Conservation (phyloP, 345 rosid genomes). For the Dovyalis caffra region DNA sequence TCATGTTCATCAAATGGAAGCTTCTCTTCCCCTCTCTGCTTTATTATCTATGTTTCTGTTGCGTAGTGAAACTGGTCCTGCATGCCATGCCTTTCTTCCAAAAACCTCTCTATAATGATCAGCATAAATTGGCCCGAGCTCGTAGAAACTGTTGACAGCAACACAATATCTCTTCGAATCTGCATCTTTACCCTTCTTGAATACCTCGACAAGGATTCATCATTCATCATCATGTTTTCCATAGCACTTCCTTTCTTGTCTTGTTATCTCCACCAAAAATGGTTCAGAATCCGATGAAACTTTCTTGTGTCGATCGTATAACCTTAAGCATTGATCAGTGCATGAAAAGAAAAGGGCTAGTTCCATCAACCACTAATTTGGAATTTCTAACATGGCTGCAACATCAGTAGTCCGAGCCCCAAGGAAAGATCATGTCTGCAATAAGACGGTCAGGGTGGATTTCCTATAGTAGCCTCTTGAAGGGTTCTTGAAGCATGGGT, state of each 20-base stretch:
- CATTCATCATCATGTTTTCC: not conserved
- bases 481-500: not conserved
- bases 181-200: not conserved
- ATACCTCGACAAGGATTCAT: not conserved
- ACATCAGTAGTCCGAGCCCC: not conserved
- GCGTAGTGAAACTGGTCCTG: not conserved
- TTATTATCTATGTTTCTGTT: not conserved
- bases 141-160: not conserved
- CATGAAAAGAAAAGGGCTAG: not conserved
- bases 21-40: not conserved
- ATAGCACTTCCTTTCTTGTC: not conserved
- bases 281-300: slow-evolving; percentile 6
- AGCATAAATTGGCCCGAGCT: not conserved
- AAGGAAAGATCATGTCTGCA: slow-evolving; percentile 3
- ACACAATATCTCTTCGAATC: not conserved
- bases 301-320: not conserved
- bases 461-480: not conserved
- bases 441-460: not conserved
- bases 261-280: not conserved
- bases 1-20: not conserved
- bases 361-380: too few species aligned
- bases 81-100: not conserved
- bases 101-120: not conserved
- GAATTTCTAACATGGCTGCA: slow-evolving; percentile 8
- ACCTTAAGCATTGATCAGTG: not conserved